Percentiles rank a stretch among this genome's conserved stretches.
Conservation (phyloP, 1,284 basidiomycete species). For the Entoloma clypeatum region DNA sequence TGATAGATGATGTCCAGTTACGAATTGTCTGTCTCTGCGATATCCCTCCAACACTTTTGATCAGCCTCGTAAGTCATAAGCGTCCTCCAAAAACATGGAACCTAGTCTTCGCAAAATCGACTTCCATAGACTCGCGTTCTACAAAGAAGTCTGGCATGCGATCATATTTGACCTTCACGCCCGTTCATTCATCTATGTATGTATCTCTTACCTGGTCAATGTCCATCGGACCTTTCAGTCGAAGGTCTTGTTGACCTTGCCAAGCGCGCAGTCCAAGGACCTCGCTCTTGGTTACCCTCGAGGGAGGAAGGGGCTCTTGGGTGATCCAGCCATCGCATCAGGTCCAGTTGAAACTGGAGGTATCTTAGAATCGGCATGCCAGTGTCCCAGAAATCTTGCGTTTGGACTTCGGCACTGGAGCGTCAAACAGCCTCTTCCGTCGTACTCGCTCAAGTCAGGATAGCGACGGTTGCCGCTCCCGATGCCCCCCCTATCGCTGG, state of each 20-base stretch:
- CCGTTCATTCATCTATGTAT: conserved; percentile 1
- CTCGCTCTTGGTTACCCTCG: not conserved
- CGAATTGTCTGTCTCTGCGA: not conserved
- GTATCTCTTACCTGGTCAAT: not conserved
- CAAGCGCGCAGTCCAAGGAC: conserved; percentile 2
- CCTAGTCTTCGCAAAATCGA: too few relatives aligned
- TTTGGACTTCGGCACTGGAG: too few relatives aligned
- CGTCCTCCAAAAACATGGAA: too few relatives aligned
- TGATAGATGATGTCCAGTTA: not conserved
- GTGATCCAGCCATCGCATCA: too few relatives aligned
- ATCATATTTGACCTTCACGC: not conserved
- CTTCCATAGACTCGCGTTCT: not conserved
- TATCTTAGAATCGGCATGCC: too few relatives aligned
- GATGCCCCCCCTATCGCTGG: too few relatives aligned
- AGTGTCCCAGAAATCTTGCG: too few relatives aligned
- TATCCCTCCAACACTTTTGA: not conserved
- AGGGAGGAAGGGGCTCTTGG: not conserved
- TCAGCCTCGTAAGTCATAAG: not conserved
- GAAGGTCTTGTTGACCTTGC: not conserved
- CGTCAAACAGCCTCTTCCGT: too few relatives aligned
- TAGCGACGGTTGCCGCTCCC: too few relatives aligned
- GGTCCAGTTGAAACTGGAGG: too few relatives aligned
- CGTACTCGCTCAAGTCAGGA: too few relatives aligned
- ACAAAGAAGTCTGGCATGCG: conserved; percentile 1
- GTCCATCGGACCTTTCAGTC: not conserved